Evolutionary conservation across 768 basidiomycete species (phyloP), one percentile per base, ranked within the genome.

Genomic region (Cantharellus anzutake): DNA sequence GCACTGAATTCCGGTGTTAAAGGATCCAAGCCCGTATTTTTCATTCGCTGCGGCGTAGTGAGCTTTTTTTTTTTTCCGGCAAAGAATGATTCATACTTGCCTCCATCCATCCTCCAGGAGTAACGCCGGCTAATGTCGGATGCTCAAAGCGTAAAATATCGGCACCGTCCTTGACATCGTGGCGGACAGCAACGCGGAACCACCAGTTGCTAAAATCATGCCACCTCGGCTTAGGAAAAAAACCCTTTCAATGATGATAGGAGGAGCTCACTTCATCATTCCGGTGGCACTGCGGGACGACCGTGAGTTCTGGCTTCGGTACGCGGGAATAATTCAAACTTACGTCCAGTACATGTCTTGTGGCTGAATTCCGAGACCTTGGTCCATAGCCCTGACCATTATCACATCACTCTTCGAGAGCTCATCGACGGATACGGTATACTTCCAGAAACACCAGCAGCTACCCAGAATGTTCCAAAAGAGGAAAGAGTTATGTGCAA

Each of bases 371-470:
- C 11, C 44, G 11, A 7, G 44, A 7, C 11, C 7, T 20, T 48
- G 11, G 44, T 48, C 44, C 44, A 20, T 48, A 7, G 44, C 44
- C 44, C 44, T 7, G 20, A 48, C 44, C 44, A 48, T 68, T 16
- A 82, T 68, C 1, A 70, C 71, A 1, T 67, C 56, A n/a, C 71
- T 70, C 1, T 66, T 62, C 44, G 63, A 64, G 29, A 82, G 66
- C 34, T 64, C 59, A n/a, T 60, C 52, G 7, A 75, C 56, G 1
- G 70, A 62, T 5, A 78, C 68, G 1, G 71, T 67, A 60, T 74
- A 71, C 0, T 68, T 67, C 79, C 80, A 83, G 67, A 81, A 79
- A 60, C 75, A 78, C 81, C 81, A 82, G 65, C 79, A 81, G 64
- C 66, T 69, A n/a, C 39, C 37, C 5, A 16, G 41, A 41, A 42